Evolutionary conservation across 805 yeast genomes (phyloP).

Genomic region (Scheffersomyces amazonensis): DNA sequence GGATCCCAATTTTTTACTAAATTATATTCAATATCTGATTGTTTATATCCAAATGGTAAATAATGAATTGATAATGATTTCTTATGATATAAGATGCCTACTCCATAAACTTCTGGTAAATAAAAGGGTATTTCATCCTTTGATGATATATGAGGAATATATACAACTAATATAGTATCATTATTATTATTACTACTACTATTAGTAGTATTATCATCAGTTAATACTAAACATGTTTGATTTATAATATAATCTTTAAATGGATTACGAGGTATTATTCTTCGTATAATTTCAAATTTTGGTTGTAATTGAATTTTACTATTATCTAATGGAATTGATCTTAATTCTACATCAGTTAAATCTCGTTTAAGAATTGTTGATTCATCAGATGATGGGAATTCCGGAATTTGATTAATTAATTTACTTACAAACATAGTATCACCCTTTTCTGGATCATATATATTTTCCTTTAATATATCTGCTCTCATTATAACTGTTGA

Average conservation of each 20-base stretch:
- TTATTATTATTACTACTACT: too few species aligned
- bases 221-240: slow-evolving; percentile 71
- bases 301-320: slow-evolving; percentile 24
- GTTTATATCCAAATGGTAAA: slow-evolving; percentile 48
- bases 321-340: slow-evolving; percentile 24
- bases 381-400: slow-evolving; percentile 25
- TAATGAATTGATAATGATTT: slow-evolving; percentile 68
- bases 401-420: slow-evolving; percentile 24
- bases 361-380: slow-evolving; percentile 25
- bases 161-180: slow-evolving; percentile 57
- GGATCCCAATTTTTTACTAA: slow-evolving; percentile 33
- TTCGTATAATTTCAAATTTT: slow-evolving; percentile 60
- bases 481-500: slow-evolving; percentile 90
- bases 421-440: slow-evolving; percentile 27
- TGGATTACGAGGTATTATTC: slow-evolving; percentile 91
- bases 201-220: slow-evolving; percentile 17
- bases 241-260: slow-evolving; percentile 77
- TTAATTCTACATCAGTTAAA: slow-evolving; percentile 29
- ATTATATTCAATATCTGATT: slow-evolving; percentile 7
- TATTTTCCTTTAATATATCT: slow-evolving; percentile 62
- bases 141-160: slow-evolving; percentile 68
- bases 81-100: slow-evolving; percentile 59
- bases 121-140: slow-evolving; percentile 77
- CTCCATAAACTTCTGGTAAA: slow-evolving; percentile 79
- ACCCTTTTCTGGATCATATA: slow-evolving; percentile 35